Conservation (phyloP, 2,329 filamentous ascomycete genomes). For the Aspergillus uvarum region DNA sequence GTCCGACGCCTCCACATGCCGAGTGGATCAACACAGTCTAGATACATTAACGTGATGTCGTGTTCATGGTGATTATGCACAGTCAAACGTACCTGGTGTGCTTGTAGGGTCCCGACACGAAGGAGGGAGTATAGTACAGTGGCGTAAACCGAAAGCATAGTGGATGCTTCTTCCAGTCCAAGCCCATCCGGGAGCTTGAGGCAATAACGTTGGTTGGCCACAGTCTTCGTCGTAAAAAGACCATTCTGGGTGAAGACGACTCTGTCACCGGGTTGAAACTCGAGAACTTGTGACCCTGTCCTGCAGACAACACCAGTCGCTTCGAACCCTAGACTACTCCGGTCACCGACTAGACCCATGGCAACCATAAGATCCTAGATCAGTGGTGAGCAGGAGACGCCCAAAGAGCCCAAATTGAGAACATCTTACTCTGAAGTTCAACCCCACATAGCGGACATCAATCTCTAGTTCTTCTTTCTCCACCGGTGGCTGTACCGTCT, state of each 20-base stretch:
- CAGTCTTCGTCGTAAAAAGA: conserved; percentile 11
- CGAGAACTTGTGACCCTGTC: conserved; percentile 25
- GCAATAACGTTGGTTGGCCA: conserved; percentile 16
- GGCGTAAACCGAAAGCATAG: conserved; percentile 13
- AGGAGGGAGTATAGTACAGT: conserved; percentile 25
- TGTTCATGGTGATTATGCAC: too few relatives aligned
- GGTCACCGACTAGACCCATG: conserved; percentile 30
- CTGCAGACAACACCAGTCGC: conserved; percentile 29
- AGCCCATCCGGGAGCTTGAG: conserved; percentile 14
- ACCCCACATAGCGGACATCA: conserved; percentile 28
- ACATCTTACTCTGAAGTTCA: conserved; percentile 37
- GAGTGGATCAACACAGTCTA: too few relatives aligned
- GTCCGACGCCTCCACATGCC: conserved; percentile 28
- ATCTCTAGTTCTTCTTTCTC: too few relatives aligned
- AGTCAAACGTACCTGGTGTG: conserved; percentile 26
- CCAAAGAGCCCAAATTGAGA: too few relatives aligned
- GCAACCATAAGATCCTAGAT: conserved; percentile 35
- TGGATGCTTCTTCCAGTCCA: conserved; percentile 12
- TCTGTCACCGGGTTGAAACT: conserved; percentile 32
- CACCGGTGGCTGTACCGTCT: too few relatives aligned
- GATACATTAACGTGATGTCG: too few relatives aligned
- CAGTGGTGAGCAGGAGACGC: neutral
- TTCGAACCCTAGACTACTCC: conserved; percentile 29
- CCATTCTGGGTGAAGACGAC: conserved; percentile 21
- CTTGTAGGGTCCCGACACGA: conserved; percentile 22